Conservation (phyloP, 495 filamentous ascomycete species). For the Neurospora sp. region DNA sequence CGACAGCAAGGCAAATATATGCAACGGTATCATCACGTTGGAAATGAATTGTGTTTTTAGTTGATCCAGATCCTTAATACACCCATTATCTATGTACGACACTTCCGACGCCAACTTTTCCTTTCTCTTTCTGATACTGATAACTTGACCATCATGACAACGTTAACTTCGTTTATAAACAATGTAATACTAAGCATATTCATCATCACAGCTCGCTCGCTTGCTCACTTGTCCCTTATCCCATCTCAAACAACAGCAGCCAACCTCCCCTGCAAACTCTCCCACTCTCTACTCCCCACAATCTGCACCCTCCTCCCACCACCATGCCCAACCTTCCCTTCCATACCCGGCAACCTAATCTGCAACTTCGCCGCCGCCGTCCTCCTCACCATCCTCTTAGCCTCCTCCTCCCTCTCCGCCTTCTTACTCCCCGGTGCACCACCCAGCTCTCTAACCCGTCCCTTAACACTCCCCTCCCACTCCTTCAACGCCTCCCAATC, state of each 20-base stretch:
- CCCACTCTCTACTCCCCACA: conserved; percentile 33
- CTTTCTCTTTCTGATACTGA: not conserved
- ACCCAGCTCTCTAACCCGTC: conserved; percentile 25
- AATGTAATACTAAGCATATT: not conserved
- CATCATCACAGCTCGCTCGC: not conserved
- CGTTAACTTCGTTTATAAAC: not conserved
- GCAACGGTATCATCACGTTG: not conserved
- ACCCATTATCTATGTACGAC: not conserved
- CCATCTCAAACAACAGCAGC: not conserved
- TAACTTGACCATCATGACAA: not conserved
- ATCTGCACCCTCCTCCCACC: conserved; percentile 28
- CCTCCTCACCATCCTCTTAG: conserved; percentile 21
- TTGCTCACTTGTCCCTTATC: not conserved
- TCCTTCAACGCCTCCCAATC: conserved; percentile 32
- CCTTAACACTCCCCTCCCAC: conserved; percentile 28
- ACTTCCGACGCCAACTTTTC: not conserved
- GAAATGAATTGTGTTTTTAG: not conserved
- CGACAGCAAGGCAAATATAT: not conserved
- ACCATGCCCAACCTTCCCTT: conserved; percentile 21
- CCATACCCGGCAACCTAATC: conserved; percentile 32
- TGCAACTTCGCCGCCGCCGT: conserved; percentile 37
- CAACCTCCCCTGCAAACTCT: conserved; percentile 27
- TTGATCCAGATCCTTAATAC: not conserved
- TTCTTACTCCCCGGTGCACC: conserved; percentile 8
- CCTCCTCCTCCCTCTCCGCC: not conserved